Conservation (phyloP, 2,329 filamentous ascomycete genomes). For the Orbilia javanica region DNA sequence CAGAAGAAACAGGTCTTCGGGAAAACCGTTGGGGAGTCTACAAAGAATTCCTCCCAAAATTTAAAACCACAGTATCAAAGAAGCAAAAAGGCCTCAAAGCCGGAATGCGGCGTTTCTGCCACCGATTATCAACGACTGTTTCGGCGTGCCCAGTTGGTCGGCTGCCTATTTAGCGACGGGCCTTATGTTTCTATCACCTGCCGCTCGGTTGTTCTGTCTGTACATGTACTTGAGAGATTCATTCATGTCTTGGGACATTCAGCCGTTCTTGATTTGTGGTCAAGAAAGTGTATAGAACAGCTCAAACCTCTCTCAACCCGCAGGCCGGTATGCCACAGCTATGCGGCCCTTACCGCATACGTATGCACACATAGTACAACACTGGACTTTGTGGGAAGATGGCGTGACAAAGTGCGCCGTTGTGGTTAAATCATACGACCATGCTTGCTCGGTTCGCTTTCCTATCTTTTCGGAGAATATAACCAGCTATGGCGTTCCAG, state of each 20-base stretch:
- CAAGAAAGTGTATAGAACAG: neutral
- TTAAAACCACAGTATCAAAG: conserved; percentile 15
- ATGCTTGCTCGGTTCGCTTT: conserved; percentile 43
- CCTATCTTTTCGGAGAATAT: conserved; percentile 56
- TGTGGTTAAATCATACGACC: conserved; percentile 46
- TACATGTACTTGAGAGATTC: conserved; percentile 9
- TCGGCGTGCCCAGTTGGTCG: conserved; percentile 9
- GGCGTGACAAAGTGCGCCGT: conserved; percentile 20
- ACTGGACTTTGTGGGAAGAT: neutral
- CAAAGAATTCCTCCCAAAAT: conserved; percentile 21
- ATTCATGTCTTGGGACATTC: neutral
- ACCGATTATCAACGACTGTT: neutral
- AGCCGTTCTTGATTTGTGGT: conserved; percentile 1
- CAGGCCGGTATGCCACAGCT: conserved; percentile 22
- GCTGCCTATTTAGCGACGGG: conserved; percentile 41
- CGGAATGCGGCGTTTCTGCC: conserved; percentile 38
- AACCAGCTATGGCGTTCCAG: conserved; percentile 48
- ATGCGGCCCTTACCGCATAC: neutral
- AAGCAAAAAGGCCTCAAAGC: conserved; percentile 47
- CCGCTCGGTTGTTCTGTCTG: conserved; percentile 41
- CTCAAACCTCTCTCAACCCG: conserved; percentile 25
- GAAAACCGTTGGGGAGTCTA: conserved; percentile 50
- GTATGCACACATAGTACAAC: neutral
- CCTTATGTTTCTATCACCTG: conserved; percentile 22
- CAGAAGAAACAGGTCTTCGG: conserved; percentile 51